These are phyloP conservation scores for Astragalus glycyphyllos DNA, from an alignment of 306 rosid genomes.

Conservation along the genomic window DNA sequence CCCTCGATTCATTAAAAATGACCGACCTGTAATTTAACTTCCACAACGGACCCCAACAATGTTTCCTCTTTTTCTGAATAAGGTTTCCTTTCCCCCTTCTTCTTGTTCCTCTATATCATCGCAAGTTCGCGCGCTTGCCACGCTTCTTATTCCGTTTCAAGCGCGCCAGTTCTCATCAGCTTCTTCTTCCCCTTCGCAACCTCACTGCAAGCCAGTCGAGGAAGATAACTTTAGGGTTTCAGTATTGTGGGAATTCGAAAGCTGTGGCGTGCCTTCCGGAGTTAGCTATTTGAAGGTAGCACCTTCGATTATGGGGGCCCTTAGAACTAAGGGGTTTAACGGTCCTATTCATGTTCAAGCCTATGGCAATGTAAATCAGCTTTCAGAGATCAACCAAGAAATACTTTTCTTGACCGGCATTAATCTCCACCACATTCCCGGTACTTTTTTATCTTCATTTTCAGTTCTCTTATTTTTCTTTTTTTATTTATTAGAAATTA, in stretches of 20 bases:
- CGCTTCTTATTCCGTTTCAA: slow-evolving; percentile 40
- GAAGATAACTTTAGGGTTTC: no score
- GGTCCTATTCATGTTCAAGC: slow-evolving; percentile 68
- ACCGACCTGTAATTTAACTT: no score
- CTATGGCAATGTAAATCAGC: no score
- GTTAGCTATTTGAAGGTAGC: slow-evolving; percentile 47
- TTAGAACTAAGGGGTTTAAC: slow-evolving; percentile 76
- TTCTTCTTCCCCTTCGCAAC: background rate
- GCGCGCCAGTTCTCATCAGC: slow-evolving; percentile 43
- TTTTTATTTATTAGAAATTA: no score
- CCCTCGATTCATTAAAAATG: no score
- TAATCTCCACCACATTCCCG: no score
- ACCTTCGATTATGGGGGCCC: slow-evolving; percentile 59
- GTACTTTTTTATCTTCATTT: slow-evolving; percentile 32
- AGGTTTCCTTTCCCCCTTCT: slow-evolving; percentile 27
- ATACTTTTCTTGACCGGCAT: no score
- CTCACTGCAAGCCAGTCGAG: background rate
- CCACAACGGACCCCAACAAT: background rate
- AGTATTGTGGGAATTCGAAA: no score
- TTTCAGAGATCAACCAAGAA: no score
- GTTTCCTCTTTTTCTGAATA: slow-evolving; percentile 37
- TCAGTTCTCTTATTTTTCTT: slow-evolving; percentile 53
- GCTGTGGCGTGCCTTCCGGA: no score
- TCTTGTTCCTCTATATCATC: background rate
- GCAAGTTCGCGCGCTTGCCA: background rate